Evolutionary conservation across 2,329 filamentous ascomycete species (phyloP).

Genomic region (Exophiala mesophila): DNA sequence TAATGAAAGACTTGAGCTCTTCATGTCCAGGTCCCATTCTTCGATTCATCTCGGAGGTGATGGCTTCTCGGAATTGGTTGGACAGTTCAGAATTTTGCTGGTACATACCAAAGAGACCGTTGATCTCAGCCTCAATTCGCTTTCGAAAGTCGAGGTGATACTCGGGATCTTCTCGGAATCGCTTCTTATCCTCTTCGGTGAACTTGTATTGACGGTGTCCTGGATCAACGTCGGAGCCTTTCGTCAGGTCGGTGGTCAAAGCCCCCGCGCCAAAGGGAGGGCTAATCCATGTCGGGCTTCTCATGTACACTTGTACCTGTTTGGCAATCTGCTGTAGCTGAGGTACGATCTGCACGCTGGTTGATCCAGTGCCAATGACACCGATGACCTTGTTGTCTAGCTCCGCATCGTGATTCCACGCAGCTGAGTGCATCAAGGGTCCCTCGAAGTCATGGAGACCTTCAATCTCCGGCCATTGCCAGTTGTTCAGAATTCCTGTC

Average conservation of each 20-base stretch:
- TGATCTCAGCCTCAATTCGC: constrained; percentile 28
- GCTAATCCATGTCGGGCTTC: constrained; percentile 16
- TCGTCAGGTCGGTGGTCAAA: constrained; percentile 15
- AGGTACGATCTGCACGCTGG: constrained; percentile 30
- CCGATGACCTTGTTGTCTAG: constrained; percentile 22
- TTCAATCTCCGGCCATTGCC: constrained; percentile 35
- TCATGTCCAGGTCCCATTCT: constrained; percentile 19
- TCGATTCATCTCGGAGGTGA: constrained; percentile 10
- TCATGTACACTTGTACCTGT: constrained; percentile 17
- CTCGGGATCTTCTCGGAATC: constrained; percentile 21
- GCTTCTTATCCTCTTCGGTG: constrained; percentile 15
- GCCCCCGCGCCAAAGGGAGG: constrained; percentile 10
- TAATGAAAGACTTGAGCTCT: constrained; percentile 33
- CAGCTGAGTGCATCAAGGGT: constrained; percentile 30
- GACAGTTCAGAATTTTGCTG: constrained; percentile 13
- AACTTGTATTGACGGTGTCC: constrained; percentile 21
- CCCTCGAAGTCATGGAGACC: constrained; percentile 35
- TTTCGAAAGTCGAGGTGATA: constrained; percentile 28
- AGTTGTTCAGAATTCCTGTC: constrained; percentile 36
- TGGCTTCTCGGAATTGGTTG: constrained; percentile 10
- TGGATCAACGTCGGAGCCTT: constrained; percentile 9
- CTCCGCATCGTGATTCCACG: constrained; percentile 31
- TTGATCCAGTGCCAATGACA: constrained; percentile 27
- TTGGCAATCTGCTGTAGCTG: constrained; percentile 35
- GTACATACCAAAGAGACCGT: constrained; percentile 18